Evolutionary conservation across 2,329 filamentous ascomycete genomes (phyloP), one percentile per base, ranked within the genome.

Genomic region (Corynespora cassiicola): DNA sequence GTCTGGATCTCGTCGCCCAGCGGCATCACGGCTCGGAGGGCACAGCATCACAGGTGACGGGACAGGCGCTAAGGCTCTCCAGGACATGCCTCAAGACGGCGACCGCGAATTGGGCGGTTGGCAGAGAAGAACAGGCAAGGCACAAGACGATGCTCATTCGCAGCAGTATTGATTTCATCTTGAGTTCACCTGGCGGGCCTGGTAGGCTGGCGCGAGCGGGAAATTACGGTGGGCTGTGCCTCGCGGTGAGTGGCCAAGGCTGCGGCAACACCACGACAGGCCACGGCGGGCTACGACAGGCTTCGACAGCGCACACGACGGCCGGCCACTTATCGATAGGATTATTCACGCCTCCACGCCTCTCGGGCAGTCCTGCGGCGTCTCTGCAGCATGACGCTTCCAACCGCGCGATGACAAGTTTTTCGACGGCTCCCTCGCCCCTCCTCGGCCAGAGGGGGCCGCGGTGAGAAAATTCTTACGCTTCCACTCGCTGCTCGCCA

Each of bases 211-310:
- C 36, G 44, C 38, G 8, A 31, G 24, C 20, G 42, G 54, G 57
- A 63, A 54, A 63, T 63, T 57, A 55, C 44, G 52, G 54, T 61
- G 58, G 59, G 42, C 40, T 44, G 20, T 36, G 39, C 39, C 32
- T 41, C 29, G 20, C 38, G 33, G 30, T 49, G 31, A 54, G 40
- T 59, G 52, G 59, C 39, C 42, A 26, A 42, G 35, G 43, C 31
- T 28, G 32, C 34, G 33, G 36, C 40, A 39, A 42, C 29, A 41
- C 34, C 43, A 42, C 47, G 36, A 42, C 45, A 45, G 39, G 34
- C n/a, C n/a, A n/a, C n/a, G n/a, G n/a, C n/a, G n/a, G n/a, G n/a
- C n/a, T n/a, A n/a, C n/a, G n/a, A n/a, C n/a, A n/a, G n/a, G n/a
- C n/a, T n/a, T 37, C 31, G 42, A 50, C 39, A 42, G 31, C 42